These are phyloP conservation scores for Striga asiatica DNA, from an alignment of 257 asterid genomes.

Conservation along the genomic window DNA sequence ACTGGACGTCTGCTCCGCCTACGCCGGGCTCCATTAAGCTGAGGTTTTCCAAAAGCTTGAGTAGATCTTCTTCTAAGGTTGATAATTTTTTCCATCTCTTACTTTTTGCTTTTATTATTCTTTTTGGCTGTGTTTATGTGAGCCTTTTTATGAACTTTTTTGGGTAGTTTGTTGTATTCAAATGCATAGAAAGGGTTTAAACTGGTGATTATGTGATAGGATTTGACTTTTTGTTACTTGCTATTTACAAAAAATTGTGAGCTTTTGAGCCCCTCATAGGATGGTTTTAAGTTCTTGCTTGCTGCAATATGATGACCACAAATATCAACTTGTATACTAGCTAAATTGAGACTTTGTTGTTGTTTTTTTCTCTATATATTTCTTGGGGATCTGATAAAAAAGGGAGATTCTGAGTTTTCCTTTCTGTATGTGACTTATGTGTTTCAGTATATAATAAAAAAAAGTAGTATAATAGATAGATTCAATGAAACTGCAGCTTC, in stretches of 20 bases:
- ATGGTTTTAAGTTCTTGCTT: background rate
- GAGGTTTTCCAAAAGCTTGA: constrained; percentile 70
- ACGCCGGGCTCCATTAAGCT: constrained; percentile 42
- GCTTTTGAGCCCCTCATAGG: no score
- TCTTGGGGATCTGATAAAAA: constrained; percentile 1
- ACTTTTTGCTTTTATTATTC: background rate
- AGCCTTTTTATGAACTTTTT: background rate
- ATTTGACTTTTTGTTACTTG: no score
- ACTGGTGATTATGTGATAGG: no score
- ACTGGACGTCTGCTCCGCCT: constrained; percentile 49
- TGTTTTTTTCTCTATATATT: background rate
- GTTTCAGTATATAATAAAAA: background rate
- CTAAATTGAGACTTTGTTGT: background rate
- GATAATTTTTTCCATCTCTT: no score
- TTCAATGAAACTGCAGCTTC: no score
- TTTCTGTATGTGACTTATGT: background rate
- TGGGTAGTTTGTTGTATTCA: background rate
- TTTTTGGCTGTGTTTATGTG: background rate
- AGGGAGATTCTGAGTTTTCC: background rate
- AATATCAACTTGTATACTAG: no score
- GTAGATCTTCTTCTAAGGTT: constrained; percentile 86
- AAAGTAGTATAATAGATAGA: no score
- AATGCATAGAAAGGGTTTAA: no score
- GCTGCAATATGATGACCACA: constrained; percentile 7
- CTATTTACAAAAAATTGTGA: no score